Base-by-base conservation (phyloP, 192 early-diverging fungal species). In the Coemansia sp. region DNA sequence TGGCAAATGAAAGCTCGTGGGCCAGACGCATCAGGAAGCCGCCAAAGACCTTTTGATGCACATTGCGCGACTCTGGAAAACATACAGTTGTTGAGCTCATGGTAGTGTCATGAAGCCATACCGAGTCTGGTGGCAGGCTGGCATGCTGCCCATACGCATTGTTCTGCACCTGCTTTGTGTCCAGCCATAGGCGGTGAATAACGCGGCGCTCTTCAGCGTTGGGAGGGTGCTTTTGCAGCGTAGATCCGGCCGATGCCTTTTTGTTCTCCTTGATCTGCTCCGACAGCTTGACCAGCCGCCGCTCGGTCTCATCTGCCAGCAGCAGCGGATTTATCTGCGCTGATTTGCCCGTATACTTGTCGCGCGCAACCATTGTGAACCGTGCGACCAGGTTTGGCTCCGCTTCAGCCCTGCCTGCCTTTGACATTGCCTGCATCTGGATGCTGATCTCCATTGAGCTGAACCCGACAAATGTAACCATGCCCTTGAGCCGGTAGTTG, bases 381-480 rank as follows among this genome's bases (percentile, higher is more conserved):
- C 89, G 86, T 17, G 93, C 91, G 14, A 84, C 76, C 17, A 95
- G 78, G 58, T 93, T 87, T 5, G 86, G 83, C 47, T 88, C 76
- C 8, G 66, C 56, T 21, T 73, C 74, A n/a, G 49, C 38, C 3
- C 64, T 14, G 15, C 68, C 70, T 17, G 72, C 43, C 60, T 58
- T 73, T 2, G 72, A 47, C n/a, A 89, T 63, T 4, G 83, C 69
- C 55, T 92, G 90, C 59, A 87, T 76, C 64, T 87, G 85, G 66
- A 90, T 85, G 50, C 83, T 83, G 12, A 90, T 88, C 84, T 95
- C 95, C 92, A 97, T 92, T 22, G 91, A 93, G 61, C 90, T 93
- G 45, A 77, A 84, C 10, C 95, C 95, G 4, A 91, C 92, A 67
- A 87, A 92, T 1, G 90, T 90, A 24, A 94, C 93, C 62, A 88